Percentiles rank a stretch among this genome's conserved stretches.
These are phyloP conservation scores for Fusarium nelsonii DNA, from an alignment of 2,329 filamentous ascomycete species.

Conservation along the genomic window DNA sequence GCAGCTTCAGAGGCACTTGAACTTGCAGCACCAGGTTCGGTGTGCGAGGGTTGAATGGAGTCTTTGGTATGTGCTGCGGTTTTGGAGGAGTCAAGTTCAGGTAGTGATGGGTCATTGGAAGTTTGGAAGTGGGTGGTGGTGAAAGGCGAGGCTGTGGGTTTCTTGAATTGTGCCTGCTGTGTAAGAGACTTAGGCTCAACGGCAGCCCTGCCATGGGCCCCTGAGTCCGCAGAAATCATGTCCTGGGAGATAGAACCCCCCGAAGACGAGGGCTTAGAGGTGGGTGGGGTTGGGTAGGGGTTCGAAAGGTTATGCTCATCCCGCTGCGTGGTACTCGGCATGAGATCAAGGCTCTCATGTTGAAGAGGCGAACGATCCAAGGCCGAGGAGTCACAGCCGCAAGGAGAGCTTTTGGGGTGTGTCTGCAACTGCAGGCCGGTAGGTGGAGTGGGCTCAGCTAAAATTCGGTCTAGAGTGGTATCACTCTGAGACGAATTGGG, in stretches of 20 bases:
- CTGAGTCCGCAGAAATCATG: slow-evolving; percentile 44
- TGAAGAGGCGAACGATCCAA: slow-evolving; percentile 43
- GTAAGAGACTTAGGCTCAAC: slow-evolving; percentile 41
- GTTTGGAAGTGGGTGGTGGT: slow-evolving; percentile 47
- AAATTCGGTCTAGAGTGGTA: slow-evolving; percentile 42
- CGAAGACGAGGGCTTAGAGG: slow-evolving; percentile 61
- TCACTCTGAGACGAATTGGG: slow-evolving; percentile 55
- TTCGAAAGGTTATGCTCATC: slow-evolving; percentile 48
- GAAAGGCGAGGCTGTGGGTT: slow-evolving; percentile 43
- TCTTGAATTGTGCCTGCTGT: slow-evolving; percentile 40
- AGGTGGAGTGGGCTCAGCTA: slow-evolving; percentile 50
- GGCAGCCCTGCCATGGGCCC: slow-evolving; percentile 42
- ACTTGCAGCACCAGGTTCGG: slow-evolving; percentile 64
- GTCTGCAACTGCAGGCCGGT: slow-evolving; percentile 49
- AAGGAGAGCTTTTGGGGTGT: slow-evolving; percentile 45
- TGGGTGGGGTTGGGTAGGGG: slow-evolving; percentile 69
- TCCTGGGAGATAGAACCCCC: slow-evolving; percentile 50
- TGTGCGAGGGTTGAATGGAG: slow-evolving; percentile 43
- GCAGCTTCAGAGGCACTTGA: slow-evolving; percentile 57
- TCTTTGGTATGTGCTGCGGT: slow-evolving; percentile 37
- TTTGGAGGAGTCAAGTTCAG: slow-evolving; percentile 37
- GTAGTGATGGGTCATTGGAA: slow-evolving; percentile 42
- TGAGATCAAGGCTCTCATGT: slow-evolving; percentile 42
- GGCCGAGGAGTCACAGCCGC: slow-evolving; percentile 38
- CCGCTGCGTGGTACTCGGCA: slow-evolving; percentile 41